Percentiles rank a stretch among this genome's conserved stretches.
Conservation (phyloP, 2,329 filamentous ascomycete genomes). For the Pseudogymnoascus sp. region DNA sequence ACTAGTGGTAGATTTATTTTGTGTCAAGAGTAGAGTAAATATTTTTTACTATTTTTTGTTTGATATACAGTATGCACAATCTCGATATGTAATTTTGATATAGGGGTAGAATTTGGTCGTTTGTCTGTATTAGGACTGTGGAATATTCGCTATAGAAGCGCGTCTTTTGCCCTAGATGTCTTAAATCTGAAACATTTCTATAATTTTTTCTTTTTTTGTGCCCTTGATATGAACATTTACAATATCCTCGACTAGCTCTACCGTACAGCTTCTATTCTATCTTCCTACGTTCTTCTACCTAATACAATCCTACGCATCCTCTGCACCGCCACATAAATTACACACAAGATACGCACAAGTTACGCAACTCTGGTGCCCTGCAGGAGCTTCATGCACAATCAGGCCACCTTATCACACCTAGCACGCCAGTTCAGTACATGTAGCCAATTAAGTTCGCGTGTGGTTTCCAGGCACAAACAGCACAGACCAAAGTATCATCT, state of each 20-base stretch:
- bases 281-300: no score
- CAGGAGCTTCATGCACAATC: constrained; percentile 1
- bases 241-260: background rate
- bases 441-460: background rate
- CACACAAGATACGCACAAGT: background rate
- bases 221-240: background rate
- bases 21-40: background rate
- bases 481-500: background rate
- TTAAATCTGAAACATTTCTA: background rate
- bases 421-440: background rate
- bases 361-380: background rate
- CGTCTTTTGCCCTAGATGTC: background rate
- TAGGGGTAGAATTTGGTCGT: background rate
- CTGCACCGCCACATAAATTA: background rate
- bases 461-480: background rate
- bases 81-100: background rate
- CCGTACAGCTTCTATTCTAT: background rate
- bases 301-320: no score
- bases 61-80: background rate
- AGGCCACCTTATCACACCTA: background rate
- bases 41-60: background rate
- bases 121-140: background rate
- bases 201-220: background rate
- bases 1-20: background rate
- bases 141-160: background rate